Evolutionary conservation across 495 filamentous ascomycete species (phyloP), one percentile per base, ranked within the genome.

Genomic region (Neurospora sp.): DNA sequence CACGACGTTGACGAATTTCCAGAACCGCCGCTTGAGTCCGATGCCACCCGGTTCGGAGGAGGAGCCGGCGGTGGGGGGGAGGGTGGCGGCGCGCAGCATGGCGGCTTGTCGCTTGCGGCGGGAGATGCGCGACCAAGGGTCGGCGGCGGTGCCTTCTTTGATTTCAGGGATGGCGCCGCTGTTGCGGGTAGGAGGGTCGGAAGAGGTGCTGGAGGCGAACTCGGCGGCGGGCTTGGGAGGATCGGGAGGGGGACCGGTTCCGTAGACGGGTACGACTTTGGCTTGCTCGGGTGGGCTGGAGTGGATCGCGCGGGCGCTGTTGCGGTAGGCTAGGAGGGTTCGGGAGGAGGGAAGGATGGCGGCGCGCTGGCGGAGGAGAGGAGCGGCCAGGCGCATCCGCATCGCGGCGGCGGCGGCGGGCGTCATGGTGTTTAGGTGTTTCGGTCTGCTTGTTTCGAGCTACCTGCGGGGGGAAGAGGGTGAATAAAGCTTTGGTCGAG

Each of bases 211-310:
- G 77, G 79, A 87, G 85, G 49, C 49, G 5, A 62, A 87, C 82
- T 78, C 78, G 35, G 88, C 82, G 4, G 86, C 79, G 11, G 93
- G 88, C 16, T 86, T 80, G 1, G 95, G 94, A 10, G 92, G 88
- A 75, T 89, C 86, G 2, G 95, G 95, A 4, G 95, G 95, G 60
- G 95, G 95, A 5, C 93, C 95, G 71, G 93, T 90, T 31, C 93
- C 90, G 46, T 92, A 93, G 71, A 93, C 87, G 39, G 94, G 90
- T 23, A 80, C 83, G 70, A 88, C 86, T 23, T 84, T 86, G 62
- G 86, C 87, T 39, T 82, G 82, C 18, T 81, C 77, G 10, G 82
- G 46, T 16, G 81, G 49, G 14, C 81, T 82, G 72, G 72, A 82
- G 78, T 88, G 87, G 72, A 88, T 78, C 38, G 77, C 76, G 62